Percentiles rank a stretch among this genome's conserved stretches.
These are phyloP conservation scores for Apiosordaria backusii DNA, from an alignment of 495 filamentous ascomycete genomes.

Conservation along the genomic window DNA sequence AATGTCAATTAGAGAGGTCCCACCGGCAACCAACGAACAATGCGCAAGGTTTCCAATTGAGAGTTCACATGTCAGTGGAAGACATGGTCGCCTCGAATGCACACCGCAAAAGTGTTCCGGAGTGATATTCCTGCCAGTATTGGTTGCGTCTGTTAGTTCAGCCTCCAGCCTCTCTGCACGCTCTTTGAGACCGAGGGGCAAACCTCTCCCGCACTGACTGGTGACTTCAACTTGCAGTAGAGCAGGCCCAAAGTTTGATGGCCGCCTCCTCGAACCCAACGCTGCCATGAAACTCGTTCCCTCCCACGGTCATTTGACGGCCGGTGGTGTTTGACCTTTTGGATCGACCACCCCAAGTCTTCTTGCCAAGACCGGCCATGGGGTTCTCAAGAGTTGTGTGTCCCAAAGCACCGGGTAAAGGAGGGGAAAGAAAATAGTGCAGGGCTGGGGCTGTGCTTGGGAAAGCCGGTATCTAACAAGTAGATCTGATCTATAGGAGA, in stretches of 20 bases:
- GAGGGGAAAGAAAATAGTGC: neutral
- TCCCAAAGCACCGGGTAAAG: neutral
- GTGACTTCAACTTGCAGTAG: neutral
- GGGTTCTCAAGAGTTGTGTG: neutral
- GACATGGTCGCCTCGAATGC: neutral
- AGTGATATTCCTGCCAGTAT: neutral
- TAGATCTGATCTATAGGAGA: neutral
- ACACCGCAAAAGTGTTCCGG: neutral
- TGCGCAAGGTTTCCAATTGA: neutral
- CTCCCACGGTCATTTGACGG: conserved; percentile 13
- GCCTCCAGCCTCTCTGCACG: neutral
- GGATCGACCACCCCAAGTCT: neutral
- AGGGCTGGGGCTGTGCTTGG: too few species aligned
- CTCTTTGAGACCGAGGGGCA: neutral
- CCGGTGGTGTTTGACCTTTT: conserved; percentile 1
- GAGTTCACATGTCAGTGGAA: neutral
- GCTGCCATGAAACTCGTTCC: conserved; percentile 20
- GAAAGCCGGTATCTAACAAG: neutral
- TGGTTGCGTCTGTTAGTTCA: neutral
- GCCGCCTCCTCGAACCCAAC: conserved; percentile 1
- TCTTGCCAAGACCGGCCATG: neutral
- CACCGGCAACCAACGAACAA: too few species aligned
- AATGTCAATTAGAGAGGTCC: neutral
- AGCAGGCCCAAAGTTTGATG: conserved; percentile 5
- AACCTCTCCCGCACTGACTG: neutral